Evolutionary conservation across 306 rosid species (phyloP), one percentile per base, ranked within the genome.

Genomic region (Citrullus colocynthis): DNA sequence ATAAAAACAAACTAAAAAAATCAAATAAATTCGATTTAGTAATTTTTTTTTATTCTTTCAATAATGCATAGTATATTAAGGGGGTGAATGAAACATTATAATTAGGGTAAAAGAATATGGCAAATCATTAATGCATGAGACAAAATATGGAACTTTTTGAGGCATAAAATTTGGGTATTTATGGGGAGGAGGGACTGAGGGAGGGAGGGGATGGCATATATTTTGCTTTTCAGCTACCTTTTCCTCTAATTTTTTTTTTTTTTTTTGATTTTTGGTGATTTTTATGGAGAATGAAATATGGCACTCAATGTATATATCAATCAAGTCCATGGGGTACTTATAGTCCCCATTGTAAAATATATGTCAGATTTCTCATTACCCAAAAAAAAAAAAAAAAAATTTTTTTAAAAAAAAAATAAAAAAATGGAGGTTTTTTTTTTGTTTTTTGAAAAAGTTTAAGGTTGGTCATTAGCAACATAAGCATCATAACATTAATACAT

Each of bases 271-370:
- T 57, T 61, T 61, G 4, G 66, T 28, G n/a, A 61, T 61, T 89
- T 88, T 45, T 88, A 89, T 85, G 92, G 89, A 86, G 90, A 89
- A 89, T 82, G 84, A 85, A 85, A 91, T 88, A 52, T 52, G 20
- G 57, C 57, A 15, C 20, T 2, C 16, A 15, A 52, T 52, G 16
- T 16, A 11, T 39, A n/a, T n/a, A n/a, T 61, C 44, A 80, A 59
- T 85, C 78, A 78, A 82, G 91, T 93, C 88, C 81, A 80, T 84
- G 45, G 37, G 76, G 76, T 79, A 85, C 88, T 90, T 89, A 81
- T 82, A 84, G 90, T 83, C 90, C 87, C 90, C 85, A 78, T 37
- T 28, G 41, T 24, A 59, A 61, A 28, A 61, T 30, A 61, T 61
- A 14, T 85, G 76, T 75, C 75, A 84, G 80, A 80, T 60, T 64